Base-by-base conservation (phyloP, 495 filamentous ascomycete species). In the Talaromyces borbonicus region DNA sequence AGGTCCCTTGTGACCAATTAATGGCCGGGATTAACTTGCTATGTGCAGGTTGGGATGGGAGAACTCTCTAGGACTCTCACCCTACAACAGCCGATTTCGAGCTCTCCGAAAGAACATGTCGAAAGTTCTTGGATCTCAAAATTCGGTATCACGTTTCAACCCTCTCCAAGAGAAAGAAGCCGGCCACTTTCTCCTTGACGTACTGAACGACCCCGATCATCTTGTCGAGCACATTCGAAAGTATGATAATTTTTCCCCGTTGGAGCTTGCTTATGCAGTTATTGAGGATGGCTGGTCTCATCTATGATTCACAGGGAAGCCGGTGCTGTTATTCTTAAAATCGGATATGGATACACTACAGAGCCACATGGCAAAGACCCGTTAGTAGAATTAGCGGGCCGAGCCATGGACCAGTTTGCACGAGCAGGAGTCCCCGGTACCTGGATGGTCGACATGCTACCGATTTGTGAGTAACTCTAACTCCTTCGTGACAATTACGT, bases 331-430 rank as follows among this genome's bases (percentile, higher is more conserved):
- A 70, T 75, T 6, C 49, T 77, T 0, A 69, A 73, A 23, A 60
- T 73, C 4, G 52, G 55, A 3, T 78, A 77, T 41, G 72, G 69
- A 11, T 77, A 78, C 43, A 71, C 56, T 0, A 58, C 65, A 5
- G 68, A 75, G 33, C 51, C 62, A 1, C 54, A 63, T 29, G 43
- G 42, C n/a, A 20, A 29, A 0, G 74, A 78, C 49, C 61, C 61
- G 26, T 50, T 78, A 1, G 59, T 78, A 3, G 43, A 67, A 16
- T 29, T 72, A 19, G 61, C 58, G 0, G 59, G 60, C 9, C 38
- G 63, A 11, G 56, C 62, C 2, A 55, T 74, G 54, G 55, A 55
- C 0, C 49, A 70, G 7, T 72, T 77, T 44, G 49, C 52, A 0
- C 38, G 45, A 2, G 65, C 71, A 3, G 47, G 49, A 5, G 48